A percentile compares a stretch with the other conserved stretches of the same genome.
phyloP scores from a whole-genome alignment of 1,139 yeast species.

The Geotrichum bryndzae region DNA sequence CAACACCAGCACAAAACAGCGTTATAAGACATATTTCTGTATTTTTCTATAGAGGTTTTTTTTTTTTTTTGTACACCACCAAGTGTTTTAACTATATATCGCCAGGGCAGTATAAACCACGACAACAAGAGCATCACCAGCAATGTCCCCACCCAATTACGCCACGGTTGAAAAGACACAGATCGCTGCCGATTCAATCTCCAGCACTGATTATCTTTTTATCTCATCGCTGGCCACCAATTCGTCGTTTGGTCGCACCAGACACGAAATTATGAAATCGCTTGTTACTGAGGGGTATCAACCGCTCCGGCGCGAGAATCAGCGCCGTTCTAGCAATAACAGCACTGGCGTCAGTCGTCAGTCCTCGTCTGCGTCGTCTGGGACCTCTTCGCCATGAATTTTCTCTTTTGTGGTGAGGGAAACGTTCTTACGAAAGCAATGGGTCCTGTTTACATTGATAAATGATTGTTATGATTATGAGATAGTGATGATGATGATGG shows the following conservation, averaged over 20 bases:
- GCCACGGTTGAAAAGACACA: slow-evolving; percentile 9
- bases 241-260: background rate
- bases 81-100: background rate
- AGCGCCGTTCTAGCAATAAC: background rate
- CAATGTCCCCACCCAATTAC: slow-evolving; percentile 11
- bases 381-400: background rate
- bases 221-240: background rate
- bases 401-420: background rate
- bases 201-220: slow-evolving; percentile 9
- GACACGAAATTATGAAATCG: background rate
- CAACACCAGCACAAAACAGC: background rate
- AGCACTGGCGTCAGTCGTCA: background rate
- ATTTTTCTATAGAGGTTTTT: background rate
- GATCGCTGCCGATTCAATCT: slow-evolving; percentile 9
- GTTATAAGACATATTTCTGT: background rate
- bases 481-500: background rate
- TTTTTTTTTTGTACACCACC: background rate
- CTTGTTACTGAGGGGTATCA: background rate
- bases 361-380: background rate
- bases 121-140: background rate
- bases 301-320: background rate
- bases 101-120: background rate
- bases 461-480: background rate
- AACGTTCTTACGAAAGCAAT: background rate
- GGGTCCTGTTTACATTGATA: background rate